Conservation (phyloP, 257 asterid genomes). For the Solanum medicagineum region DNA sequence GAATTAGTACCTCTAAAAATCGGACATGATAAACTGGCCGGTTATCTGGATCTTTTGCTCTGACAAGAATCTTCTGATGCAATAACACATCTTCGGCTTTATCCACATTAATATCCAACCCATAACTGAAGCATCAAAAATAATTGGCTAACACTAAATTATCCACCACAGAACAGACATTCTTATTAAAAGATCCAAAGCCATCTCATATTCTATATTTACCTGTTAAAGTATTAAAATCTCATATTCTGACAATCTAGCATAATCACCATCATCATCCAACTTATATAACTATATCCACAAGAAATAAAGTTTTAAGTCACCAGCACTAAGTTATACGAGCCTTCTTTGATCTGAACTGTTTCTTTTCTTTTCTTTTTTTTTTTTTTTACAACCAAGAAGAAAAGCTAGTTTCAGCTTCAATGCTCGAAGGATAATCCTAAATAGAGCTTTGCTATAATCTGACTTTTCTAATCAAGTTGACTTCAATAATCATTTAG, state of each 20-base stretch:
- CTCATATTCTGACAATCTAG: background rate
- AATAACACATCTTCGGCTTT: slow-evolving; percentile 82
- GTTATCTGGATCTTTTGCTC: slow-evolving; percentile 64
- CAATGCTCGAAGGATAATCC: background rate
- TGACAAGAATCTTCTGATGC: slow-evolving; percentile 68
- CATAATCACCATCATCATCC: background rate
- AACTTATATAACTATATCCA: background rate
- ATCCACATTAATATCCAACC: slow-evolving; percentile 67
- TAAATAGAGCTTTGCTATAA: background rate
- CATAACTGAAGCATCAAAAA: slow-evolving; percentile 39
- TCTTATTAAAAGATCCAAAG: background rate
- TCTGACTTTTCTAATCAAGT: background rate
- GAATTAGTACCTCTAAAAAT: slow-evolving; percentile 49
- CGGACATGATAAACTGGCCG: slow-evolving; percentile 77
- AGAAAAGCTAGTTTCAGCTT: background rate
- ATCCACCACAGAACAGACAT: background rate
- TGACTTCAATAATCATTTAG: background rate
- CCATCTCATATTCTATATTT: background rate
- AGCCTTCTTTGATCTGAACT: background rate
- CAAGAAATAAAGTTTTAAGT: background rate
- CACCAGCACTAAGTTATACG: background rate
- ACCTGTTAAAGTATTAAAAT: background rate
- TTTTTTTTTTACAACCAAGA: background rate
- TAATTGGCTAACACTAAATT: background rate
- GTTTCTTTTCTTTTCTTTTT: background rate